Base-by-base conservation (phyloP, 495 filamentous ascomycete species). In the Penicillium paradoxum region DNA sequence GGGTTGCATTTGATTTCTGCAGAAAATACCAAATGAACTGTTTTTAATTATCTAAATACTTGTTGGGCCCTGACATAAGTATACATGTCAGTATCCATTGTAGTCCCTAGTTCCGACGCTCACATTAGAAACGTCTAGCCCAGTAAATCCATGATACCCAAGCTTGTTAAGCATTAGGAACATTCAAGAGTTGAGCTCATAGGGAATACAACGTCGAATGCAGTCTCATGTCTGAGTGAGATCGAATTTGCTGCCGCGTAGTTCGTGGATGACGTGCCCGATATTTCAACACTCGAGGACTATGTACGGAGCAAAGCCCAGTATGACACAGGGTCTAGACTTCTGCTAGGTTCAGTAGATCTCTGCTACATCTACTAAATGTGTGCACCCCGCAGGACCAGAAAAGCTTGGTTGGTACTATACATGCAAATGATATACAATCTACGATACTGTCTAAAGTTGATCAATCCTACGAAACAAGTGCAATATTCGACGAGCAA, bases 401-500 rank as follows among this genome's bases (percentile, higher is more conserved):
- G 4, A 19, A n/a, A 45, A 8, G 9, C n/a, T 9, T 10, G 1
- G 21, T 21, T 8, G 4, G 10, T 27, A 27, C 4, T 7, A n/a
- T 4, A 1, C 11, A 14, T 32, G 14, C n/a, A n/a, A 21, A 29
- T 19, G 9, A 29, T 37, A 34, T 3, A 6, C 7, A n/a, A 11
- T 43, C 37, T 50, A 29, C 29, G 2, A 9, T 46, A 38, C 37
- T 42, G 5, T 27, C 7, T 27, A 27, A 7, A 27, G 24, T 27
- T 27, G 24, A 7, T 3, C 24, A 29, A 8, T 18, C 24, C 22
- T 33, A 41, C 15, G 41, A 25, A 7, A 17, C 18, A n/a, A 15
- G 13, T 32, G 33, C 30, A 47, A 49, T 55, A 51, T 22, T 30
- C 11, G 18, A 33, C 24, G 27, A 34, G 21, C 34, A 43, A 55